These are phyloP conservation scores for Pythium rhizo-oryzae DNA, from an alignment of 352 stramenopile genomes.

Conservation along the genomic window DNA sequence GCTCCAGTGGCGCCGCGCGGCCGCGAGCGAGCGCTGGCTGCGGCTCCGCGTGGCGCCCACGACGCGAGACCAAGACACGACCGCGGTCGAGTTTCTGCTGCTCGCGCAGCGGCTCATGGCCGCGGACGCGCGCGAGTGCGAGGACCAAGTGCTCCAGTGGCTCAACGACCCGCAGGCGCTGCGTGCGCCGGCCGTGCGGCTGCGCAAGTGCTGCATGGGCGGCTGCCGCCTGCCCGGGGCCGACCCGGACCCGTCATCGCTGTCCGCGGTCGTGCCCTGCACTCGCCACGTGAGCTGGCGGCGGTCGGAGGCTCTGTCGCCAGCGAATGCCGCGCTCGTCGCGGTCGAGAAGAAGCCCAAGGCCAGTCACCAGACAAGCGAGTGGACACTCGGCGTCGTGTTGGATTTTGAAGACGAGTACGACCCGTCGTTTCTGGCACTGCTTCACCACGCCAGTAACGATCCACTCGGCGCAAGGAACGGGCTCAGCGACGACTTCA, in stretches of 20 bases:
- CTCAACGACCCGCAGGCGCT: conserved; percentile 5
- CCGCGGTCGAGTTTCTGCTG: conserved; percentile 22
- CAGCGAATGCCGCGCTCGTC: background rate
- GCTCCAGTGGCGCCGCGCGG: conserved; percentile 17
- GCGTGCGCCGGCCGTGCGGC: background rate
- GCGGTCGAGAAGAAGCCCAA: background rate
- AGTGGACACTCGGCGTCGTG: conserved; percentile 18
- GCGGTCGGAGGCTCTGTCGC: background rate
- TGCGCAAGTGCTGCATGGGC: conserved; percentile 18
- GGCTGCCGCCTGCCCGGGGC: conserved; percentile 8
- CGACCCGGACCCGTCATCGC: conserved; percentile 7
- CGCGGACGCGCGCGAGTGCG: conserved; percentile 1
- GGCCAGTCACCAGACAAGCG: no score
- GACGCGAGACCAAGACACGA: background rate
- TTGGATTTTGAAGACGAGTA: conserved; percentile 13
- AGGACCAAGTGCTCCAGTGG: conserved; percentile 14
- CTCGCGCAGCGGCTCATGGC: conserved; percentile 7
- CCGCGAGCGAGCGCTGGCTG: conserved; percentile 15
- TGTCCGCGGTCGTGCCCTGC: conserved; percentile 8
- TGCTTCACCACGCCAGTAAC: conserved; percentile 1
- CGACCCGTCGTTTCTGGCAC: conserved; percentile 2
- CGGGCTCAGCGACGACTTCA: conserved; percentile 16
- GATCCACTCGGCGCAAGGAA: background rate
- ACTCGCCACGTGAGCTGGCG: conserved; percentile 11
- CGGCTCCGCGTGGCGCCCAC: background rate